phyloP scores from a whole-genome alignment of 805 yeast genomes.

The Limtongozyma cylindracea region DNA sequence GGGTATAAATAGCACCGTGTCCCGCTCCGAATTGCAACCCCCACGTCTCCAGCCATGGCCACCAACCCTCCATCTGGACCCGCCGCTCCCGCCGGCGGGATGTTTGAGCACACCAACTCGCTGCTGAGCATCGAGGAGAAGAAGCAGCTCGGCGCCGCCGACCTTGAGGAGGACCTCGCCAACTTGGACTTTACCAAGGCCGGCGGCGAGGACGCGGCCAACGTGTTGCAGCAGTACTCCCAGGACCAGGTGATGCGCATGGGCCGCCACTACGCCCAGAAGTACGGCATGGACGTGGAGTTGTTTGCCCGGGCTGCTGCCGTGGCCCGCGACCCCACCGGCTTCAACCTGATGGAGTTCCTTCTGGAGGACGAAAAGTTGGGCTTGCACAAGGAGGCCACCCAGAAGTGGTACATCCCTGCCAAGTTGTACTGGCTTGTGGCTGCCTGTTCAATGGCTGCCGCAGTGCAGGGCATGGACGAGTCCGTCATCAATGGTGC shows the following conservation, averaged over 20 bases:
- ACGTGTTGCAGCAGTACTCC: constrained; percentile 21
- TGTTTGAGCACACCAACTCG: too few relatives aligned
- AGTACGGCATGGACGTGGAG: constrained; percentile 27
- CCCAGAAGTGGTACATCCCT: constrained; percentile 25
- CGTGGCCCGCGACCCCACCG: constrained; percentile 28
- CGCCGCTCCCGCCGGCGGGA: too few relatives aligned
- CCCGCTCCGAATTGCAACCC: too few relatives aligned
- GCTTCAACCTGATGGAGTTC: constrained; percentile 29
- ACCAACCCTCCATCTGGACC: too few relatives aligned
- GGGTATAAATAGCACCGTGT: too few relatives aligned
- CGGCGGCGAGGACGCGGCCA: constrained; percentile 3
- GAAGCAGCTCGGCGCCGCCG: too few relatives aligned
- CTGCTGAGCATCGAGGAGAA: too few relatives aligned
- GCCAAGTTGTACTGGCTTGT: constrained; percentile 21
- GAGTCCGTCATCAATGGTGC: constrained; percentile 53
- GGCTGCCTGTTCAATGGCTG: constrained; percentile 38
- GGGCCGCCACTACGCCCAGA: constrained; percentile 41
- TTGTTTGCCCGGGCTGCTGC: constrained; percentile 37
- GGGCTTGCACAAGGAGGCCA: constrained; percentile 12
- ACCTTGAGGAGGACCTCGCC: too few relatives aligned
- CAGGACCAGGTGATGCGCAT: constrained; percentile 40
- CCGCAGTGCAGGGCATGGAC: constrained; percentile 58
- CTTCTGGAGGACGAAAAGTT: constrained; percentile 15
- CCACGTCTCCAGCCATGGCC: too few relatives aligned
- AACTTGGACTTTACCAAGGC: too few relatives aligned